Base-by-base conservation (phyloP, 129 eudicot genomes). In the Mikania micrantha region DNA sequence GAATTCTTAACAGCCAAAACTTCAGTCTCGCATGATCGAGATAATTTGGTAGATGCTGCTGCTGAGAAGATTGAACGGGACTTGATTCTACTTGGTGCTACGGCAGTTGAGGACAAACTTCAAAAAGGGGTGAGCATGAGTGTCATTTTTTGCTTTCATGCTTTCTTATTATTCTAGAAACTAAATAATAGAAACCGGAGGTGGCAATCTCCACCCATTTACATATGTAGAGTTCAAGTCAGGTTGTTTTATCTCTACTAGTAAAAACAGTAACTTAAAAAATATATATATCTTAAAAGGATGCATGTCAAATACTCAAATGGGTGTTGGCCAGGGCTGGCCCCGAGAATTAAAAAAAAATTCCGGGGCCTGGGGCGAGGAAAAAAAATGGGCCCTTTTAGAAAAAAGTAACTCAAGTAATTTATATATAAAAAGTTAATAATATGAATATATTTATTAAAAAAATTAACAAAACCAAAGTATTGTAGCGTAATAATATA, bases 71-170 rank as follows among this genome's bases (percentile, higher is more conserved):
- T 94, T 32, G 99, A 94, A 80, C 73, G 81, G 67, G 74, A 87
- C 31, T 74, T 94, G 53, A 78, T 87, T 80, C 87, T 94, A 75
- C 97, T 90, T 40, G 99, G 99, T 79, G 95, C 90, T 68, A 94
- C 99, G 15, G 99, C 97, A 47, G 97, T 94, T 22, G 99, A 94
- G 82, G 99, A 94, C 79, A 94, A 90, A 70, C 83, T 94, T 59
- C 99, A 94, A 75, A 90, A 83, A 35, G 99, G 97, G 97, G 99
- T 94, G 48, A 74, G 68, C 53, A 44, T 74, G 42, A 24, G 47
- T 28, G 21, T 56, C 52, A 13, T 27, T 62, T 15, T 49, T 20
- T 21, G 5, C 13, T 27, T 6, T 29, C 3, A 38, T 35, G 17
- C 29, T 66, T 48, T 64, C 0, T 42, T 16, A 45, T 50, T 48